Conservation (phyloP, 2,329 filamentous ascomycete species). For the Xylaria sp. region DNA sequence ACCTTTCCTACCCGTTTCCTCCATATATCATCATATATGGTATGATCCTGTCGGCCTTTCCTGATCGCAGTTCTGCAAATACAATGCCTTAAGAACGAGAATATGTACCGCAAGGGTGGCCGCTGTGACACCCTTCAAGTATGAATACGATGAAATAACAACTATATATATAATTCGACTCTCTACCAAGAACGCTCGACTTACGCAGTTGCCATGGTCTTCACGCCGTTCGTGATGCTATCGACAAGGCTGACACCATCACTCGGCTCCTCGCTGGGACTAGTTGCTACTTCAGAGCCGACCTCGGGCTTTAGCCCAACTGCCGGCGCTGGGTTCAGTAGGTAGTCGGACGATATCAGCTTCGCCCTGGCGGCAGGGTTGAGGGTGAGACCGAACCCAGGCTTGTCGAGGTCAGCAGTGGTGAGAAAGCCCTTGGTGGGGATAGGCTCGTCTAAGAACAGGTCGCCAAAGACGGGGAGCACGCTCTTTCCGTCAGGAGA, state of each 20-base stretch:
- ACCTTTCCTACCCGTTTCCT: background rate
- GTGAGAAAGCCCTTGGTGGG: constrained; percentile 85
- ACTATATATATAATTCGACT: background rate
- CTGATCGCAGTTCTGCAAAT: background rate
- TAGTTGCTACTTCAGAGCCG: constrained; percentile 40
- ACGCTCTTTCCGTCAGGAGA: constrained; percentile 91
- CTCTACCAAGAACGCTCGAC: background rate
- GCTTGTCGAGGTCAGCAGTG: constrained; percentile 82
- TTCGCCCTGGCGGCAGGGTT: constrained; percentile 78
- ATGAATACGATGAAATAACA: background rate
- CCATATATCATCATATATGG: background rate
- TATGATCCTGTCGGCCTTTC: background rate
- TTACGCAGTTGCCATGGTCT: constrained; percentile 37
- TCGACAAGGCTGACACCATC: constrained; percentile 28
- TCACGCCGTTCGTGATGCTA: constrained; percentile 42
- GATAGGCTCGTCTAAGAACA: constrained; percentile 92
- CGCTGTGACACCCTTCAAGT: background rate
- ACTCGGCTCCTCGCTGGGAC: constrained; percentile 26
- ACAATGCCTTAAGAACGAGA: background rate
- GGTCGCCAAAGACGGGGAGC: constrained; percentile 88
- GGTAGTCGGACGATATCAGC: constrained; percentile 78
- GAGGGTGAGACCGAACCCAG: constrained; percentile 88
- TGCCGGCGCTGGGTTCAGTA: constrained; percentile 75
- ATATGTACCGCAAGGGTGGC: background rate
- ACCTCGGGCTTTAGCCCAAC: constrained; percentile 54